phyloP scores from a whole-genome alignment of 306 rosid genomes.

The Cucumis sativus region Cucumber_9930_V3 NC_026659.2:27109001-27109500 shows the following conservation, averaged over 20 bases:
- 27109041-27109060: background rate
- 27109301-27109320: background rate
- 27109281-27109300: background rate
- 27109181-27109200: too few relatives aligned
- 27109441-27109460: background rate
- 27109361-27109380: background rate
- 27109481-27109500: background rate
- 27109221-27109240: background rate
- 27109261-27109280: background rate
- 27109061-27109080: background rate
- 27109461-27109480: background rate
- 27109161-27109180: too few relatives aligned
- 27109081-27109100: background rate
- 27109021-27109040: too few relatives aligned
- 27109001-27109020: too few relatives aligned
- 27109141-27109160: too few relatives aligned
- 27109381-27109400: background rate
- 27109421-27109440: background rate
- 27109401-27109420: background rate
- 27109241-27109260: background rate
- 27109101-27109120: background rate
- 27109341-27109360: conserved; percentile 4
- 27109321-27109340: background rate
- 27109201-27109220: background rate
- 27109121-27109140: background rate